Base-by-base conservation (phyloP, 257 asterid species). In the Solanum peruvianum region DNA sequence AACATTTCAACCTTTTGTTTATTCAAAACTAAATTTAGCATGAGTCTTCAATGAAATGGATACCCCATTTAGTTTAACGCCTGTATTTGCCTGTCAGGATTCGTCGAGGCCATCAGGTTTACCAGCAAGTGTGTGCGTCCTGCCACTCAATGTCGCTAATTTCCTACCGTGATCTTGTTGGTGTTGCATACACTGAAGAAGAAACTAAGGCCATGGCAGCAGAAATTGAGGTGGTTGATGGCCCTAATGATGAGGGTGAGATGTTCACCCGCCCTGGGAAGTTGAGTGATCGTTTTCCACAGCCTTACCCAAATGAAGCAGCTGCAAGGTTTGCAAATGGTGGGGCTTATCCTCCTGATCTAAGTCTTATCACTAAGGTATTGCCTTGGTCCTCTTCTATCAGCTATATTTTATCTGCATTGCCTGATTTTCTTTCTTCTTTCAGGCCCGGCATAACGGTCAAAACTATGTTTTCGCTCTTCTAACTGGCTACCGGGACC, bases 401-500 rank as follows among this genome's bases (percentile, higher is more conserved):
- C 29, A 35, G 83, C 82, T 35, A 9, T 15, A 35, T 25, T 58
- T 12, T 77, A 37, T 7, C 37, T 49, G 77, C 71, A 86, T 87
- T 83, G 66, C 70, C 27, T 87, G 60, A 88, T 72, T 73, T 66
- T 80, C 82, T 83, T 44, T 52, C 86, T 31, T 41, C 86, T 76
- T 47, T 71, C 90, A 94, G 97, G 96, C 97, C 39, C 96, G 97
- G 69, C 97, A 94, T 83, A 92, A 89, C 25, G 96, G 96, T 81
- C 96, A 94, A 88, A 94, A 93, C 90, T 94, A 93, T 89, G 96
- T 92, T 72, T 94, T 93, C 35, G 90, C 95, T 71, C 96, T 94
- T 87, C 92, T 94, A 82, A 94, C 98, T 71, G 98, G 98, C 69
- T 93, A 93, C 86, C 96, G 91, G 56, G 97, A 94, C 90, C 98